A percentile compares a stretch with the other conserved stretches of the same genome.
phyloP scores from a whole-genome alignment of 768 basidiomycete species.

The Leccinum ochraceum region DNA sequence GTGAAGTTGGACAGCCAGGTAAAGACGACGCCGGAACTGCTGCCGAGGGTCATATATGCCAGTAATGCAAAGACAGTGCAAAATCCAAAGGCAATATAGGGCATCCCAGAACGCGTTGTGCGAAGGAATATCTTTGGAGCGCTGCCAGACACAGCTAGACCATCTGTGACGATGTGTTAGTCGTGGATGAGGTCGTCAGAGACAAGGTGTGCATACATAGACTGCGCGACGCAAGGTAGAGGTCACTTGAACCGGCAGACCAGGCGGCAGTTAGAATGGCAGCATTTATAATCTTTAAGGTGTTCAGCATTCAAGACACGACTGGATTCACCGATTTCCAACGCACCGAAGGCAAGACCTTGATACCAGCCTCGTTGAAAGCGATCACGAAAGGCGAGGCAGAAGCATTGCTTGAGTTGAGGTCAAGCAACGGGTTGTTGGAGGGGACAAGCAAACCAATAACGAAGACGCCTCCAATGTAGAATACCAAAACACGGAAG shows the following conservation, averaged over 20 bases:
- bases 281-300: conserved; percentile 36
- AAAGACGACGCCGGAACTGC: conserved; percentile 41
- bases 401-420: conserved; percentile 41
- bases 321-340: not conserved
- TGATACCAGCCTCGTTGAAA: conserved; percentile 56
- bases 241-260: conserved; percentile 43
- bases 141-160: conserved; percentile 51
- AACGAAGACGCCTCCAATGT: conserved; percentile 43
- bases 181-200: not conserved
- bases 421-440: conserved; percentile 41
- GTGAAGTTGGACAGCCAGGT: conserved; percentile 40
- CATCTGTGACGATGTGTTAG: conserved; percentile 40
- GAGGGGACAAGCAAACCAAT: conserved; percentile 53
- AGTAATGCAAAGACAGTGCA: conserved; percentile 37
- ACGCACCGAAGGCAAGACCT: conserved; percentile 49
- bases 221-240: conserved; percentile 41
- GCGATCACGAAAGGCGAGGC: conserved; percentile 62
- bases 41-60: conserved; percentile 41
- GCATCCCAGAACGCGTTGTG: conserved; percentile 42
- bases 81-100: conserved; percentile 40
- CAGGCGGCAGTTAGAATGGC: conserved; percentile 46
- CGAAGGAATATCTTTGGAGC: conserved; percentile 54
- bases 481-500: conserved; percentile 40
- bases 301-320: not conserved
- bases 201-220: conserved; percentile 30